These are phyloP conservation scores for Epichloe baconii DNA, from an alignment of 2,329 filamentous ascomycete genomes.

Conservation along the genomic window DNA sequence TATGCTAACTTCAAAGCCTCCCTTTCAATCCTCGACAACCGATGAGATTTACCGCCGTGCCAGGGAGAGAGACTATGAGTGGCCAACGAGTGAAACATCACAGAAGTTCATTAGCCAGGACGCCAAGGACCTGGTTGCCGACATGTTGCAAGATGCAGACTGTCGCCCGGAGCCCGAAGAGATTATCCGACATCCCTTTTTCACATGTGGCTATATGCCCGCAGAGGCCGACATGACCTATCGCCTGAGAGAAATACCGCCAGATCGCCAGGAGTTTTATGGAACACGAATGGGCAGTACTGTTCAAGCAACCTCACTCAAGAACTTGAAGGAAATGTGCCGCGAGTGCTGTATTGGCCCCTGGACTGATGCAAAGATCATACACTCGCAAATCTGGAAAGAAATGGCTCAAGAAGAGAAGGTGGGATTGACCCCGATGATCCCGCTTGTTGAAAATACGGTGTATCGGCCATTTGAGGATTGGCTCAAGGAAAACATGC, in stretches of 20 bases:
- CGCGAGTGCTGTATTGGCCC: constrained; percentile 45
- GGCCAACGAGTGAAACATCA: constrained; percentile 54
- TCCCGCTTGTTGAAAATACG: constrained; percentile 46
- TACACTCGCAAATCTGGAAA: constrained; percentile 47
- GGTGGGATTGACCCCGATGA: constrained; percentile 48
- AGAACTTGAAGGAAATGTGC: constrained; percentile 44
- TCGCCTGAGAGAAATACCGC: constrained; percentile 43
- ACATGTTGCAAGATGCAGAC: constrained; percentile 63
- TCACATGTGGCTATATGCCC: constrained; percentile 64
- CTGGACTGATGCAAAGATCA: constrained; percentile 31
- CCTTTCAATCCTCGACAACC: constrained; percentile 84
- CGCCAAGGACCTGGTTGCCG: constrained; percentile 65
- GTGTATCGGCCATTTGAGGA: constrained; percentile 54
- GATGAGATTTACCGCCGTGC: constrained; percentile 73
- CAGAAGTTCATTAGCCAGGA: constrained; percentile 61
- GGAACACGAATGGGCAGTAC: constrained; percentile 30
- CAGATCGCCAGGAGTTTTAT: constrained; percentile 46
- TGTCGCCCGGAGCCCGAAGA: constrained; percentile 61
- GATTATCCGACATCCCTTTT: constrained; percentile 71
- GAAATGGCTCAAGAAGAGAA: constrained; percentile 58
- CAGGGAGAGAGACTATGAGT: constrained; percentile 62
- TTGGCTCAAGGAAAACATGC: constrained; percentile 38
- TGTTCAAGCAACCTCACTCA: constrained; percentile 32
- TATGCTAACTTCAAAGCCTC: constrained; percentile 90
- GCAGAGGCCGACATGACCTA: constrained; percentile 42